Conservation (phyloP, 768 basidiomycete species). For the Tricholomella constricta region DNA sequence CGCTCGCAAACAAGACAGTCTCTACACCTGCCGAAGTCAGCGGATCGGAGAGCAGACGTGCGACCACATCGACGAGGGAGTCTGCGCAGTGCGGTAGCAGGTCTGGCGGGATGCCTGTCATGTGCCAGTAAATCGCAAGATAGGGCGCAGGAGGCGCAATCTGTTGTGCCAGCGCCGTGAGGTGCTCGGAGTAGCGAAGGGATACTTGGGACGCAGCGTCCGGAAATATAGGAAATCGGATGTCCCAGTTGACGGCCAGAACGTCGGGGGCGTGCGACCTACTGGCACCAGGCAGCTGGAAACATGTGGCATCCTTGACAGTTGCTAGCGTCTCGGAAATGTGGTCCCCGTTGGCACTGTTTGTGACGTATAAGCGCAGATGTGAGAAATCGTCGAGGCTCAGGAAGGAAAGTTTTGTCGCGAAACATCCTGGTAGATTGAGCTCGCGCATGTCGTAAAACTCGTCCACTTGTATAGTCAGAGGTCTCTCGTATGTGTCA, state of each 20-base stretch:
- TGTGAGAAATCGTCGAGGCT: constrained; percentile 18
- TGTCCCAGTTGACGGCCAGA: constrained; percentile 55
- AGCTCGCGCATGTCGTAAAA: constrained; percentile 18
- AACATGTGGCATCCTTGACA: not conserved
- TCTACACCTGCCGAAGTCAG: constrained; percentile 31
- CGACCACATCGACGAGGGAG: constrained; percentile 47
- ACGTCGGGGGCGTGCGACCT: constrained; percentile 33
- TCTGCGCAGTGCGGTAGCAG: constrained; percentile 50
- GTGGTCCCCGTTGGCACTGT: constrained; percentile 7
- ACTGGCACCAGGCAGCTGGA: not conserved
- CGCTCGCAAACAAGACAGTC: constrained; percentile 59
- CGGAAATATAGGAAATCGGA: constrained; percentile 48
- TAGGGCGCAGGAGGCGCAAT: constrained; percentile 42
- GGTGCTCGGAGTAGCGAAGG: constrained; percentile 46
- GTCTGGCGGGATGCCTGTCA: constrained; percentile 48
- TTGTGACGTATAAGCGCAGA: not conserved
- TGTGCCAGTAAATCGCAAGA: constrained; percentile 58
- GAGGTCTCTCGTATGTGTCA: not conserved
- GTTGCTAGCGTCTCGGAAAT: constrained; percentile 18
- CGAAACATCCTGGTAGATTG: constrained; percentile 26
- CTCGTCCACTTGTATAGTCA: constrained; percentile 19
- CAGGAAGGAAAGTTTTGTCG: constrained; percentile 20
- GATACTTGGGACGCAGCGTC: constrained; percentile 14
- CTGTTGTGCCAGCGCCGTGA: constrained; percentile 41
- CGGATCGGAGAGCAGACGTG: constrained; percentile 29